phyloP scores from a whole-genome alignment of 1,284 basidiomycete species.

The Ustilago trichophora region DNA sequence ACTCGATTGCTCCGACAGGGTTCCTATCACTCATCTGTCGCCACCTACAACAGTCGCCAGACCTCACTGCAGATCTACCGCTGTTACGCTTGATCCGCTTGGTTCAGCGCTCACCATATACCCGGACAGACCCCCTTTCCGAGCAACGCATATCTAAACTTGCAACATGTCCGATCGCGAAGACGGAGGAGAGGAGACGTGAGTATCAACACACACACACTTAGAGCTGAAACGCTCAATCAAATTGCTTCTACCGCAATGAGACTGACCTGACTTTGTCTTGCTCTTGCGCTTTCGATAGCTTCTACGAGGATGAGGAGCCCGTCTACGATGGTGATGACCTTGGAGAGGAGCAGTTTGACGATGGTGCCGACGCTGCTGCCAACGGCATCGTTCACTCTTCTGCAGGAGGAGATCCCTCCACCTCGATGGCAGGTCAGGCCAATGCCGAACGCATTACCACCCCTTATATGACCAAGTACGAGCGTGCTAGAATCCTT shows the following conservation, averaged over 20 bases:
- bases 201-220: no score
- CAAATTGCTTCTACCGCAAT: no score
- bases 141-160: neutral
- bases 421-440: constrained; percentile 44
- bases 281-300: constrained; percentile 1
- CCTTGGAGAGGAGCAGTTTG: constrained; percentile 53
- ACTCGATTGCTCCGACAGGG: constrained; percentile 9
- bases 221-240: no score
- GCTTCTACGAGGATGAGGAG: constrained; percentile 59
- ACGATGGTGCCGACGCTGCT: constrained; percentile 45
- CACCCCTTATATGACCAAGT: constrained; percentile 98
- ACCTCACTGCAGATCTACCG: no score
- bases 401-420: constrained; percentile 56
- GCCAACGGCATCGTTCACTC: constrained; percentile 64
- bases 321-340: constrained; percentile 52
- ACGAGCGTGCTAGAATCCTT: constrained; percentile 94
- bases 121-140: neutral
- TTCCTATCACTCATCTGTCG: neutral
- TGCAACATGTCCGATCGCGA: constrained; percentile 56
- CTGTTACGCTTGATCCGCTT: no score
- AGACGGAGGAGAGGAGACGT: constrained; percentile 54
- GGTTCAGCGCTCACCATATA: neutral
- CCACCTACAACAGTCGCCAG: neutral
- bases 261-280: neutral
- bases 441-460: constrained; percentile 92